Evolutionary conservation across 2,329 filamentous ascomycete genomes (phyloP).

Genomic region (Ilyonectria sp.): DNA sequence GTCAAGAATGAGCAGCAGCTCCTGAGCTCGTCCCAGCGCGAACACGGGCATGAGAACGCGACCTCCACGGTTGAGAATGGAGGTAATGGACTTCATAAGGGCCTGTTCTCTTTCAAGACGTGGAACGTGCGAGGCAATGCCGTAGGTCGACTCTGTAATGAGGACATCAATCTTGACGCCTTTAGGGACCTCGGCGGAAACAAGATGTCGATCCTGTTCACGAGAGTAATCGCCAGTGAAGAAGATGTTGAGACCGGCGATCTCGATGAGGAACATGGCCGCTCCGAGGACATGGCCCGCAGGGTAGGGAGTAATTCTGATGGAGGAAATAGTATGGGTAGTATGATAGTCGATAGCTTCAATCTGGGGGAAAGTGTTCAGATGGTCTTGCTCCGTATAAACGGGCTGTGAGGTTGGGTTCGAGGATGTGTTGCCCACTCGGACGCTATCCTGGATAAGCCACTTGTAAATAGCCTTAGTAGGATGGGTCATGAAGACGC

Average conservation of each 20-base stretch:
- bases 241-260: conserved; percentile 95
- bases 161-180: conserved; percentile 95
- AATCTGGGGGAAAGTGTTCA: conserved; percentile 93
- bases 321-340: conserved; percentile 96
- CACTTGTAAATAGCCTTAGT: conserved; percentile 99
- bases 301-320: conserved; percentile 96
- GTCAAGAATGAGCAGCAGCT: conserved; percentile 93
- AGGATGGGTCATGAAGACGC: conserved; percentile 99
- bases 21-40: conserved; percentile 92
- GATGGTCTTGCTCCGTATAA: conserved; percentile 95
- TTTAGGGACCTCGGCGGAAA: conserved; percentile 91
- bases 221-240: conserved; percentile 98
- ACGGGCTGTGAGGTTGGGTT: conserved; percentile 79
- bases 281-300: conserved; percentile 98
- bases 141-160: conserved; percentile 98
- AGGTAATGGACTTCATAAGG: conserved; percentile 95
- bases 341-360: conserved; percentile 99
- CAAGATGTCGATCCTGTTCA: conserved; percentile 94
- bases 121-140: conserved; percentile 93
- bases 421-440: conserved; percentile 82
- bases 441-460: conserved; percentile 97
- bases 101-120: conserved; percentile 92
- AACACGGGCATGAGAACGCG: conserved; percentile 96
- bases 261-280: conserved; percentile 98
- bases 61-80: conserved; percentile 90